Conservation (phyloP, 164 flowering plant species). For the Brasenia schreberi region DNA sequence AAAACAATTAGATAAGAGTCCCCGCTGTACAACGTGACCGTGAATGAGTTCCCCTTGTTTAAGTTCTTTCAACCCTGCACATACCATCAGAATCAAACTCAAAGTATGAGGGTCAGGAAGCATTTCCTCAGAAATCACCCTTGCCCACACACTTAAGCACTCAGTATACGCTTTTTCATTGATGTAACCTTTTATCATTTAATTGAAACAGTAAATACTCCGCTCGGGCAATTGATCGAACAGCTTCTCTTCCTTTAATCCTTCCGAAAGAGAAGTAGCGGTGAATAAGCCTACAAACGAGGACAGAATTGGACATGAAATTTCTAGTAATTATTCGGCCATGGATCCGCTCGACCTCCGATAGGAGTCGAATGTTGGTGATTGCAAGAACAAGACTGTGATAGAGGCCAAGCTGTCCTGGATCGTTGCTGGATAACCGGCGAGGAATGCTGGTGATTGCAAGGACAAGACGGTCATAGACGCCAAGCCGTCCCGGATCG, state of each 20-base stretch:
- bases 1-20: conserved; percentile 3
- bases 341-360: conserved; percentile 5
- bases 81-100: conserved; percentile 4
- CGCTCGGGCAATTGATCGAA: conserved; percentile 7
- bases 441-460: neutral
- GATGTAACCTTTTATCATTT: conserved; percentile 6
- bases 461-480: no score
- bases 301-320: conserved; percentile 5
- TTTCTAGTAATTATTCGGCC: neutral
- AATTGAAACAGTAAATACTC: conserved; percentile 7
- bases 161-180: neutral
- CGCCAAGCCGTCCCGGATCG: no score
- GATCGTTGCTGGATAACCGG: neutral
- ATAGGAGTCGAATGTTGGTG: neutral
- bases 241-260: conserved; percentile 3
- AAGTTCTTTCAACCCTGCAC: neutral
- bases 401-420: neutral
- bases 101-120: conserved; percentile 1
- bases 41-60: conserved; percentile 3
- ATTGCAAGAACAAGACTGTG: conserved; percentile 1
- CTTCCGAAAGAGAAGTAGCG: neutral
- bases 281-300: conserved; percentile 3
- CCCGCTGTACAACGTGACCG: conserved; percentile 4
- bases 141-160: neutral
- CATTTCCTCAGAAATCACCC: conserved; percentile 1